phyloP scores from a whole-genome alignment of 2,329 filamentous ascomycete genomes.

The Pestalotiopsis sp. region DNA sequence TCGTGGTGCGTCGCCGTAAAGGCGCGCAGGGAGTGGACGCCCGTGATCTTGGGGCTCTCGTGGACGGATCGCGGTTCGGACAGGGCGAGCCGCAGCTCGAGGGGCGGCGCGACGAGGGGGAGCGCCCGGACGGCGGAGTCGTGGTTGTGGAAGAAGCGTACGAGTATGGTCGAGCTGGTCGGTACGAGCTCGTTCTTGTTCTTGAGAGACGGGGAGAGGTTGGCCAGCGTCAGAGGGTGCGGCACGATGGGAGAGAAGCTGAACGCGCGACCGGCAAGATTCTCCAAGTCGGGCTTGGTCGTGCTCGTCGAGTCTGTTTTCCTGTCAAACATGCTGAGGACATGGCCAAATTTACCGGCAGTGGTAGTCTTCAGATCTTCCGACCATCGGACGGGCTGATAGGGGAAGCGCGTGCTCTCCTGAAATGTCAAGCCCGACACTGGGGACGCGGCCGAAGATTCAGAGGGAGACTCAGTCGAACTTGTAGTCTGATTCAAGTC shows the following conservation, averaged over 20 bases:
- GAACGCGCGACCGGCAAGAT: conserved; percentile 32
- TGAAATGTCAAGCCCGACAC: not conserved
- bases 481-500: not conserved
- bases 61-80: conserved; percentile 29
- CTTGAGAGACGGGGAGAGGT: conserved; percentile 26
- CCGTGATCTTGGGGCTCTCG: conserved; percentile 23
- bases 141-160: conserved; percentile 47
- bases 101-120: conserved; percentile 29
- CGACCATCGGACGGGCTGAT: conserved; percentile 26
- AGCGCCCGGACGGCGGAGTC: conserved; percentile 16
- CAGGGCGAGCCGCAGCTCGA: conserved; percentile 41
- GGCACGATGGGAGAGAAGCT: conserved; percentile 47
- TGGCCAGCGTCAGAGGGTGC: conserved; percentile 47
- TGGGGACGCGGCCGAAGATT: not conserved
- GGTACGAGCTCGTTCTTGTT: conserved; percentile 21
- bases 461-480: no score
- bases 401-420: conserved; percentile 13
- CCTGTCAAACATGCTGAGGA: conserved; percentile 36
- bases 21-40: conserved; percentile 37
- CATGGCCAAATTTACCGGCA: conserved; percentile 52
- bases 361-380: conserved; percentile 28
- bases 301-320: not conserved
- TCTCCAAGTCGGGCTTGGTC: conserved; percentile 14
- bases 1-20: conserved; percentile 38
- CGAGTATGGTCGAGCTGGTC: conserved; percentile 39